Base-by-base conservation (phyloP, 345 rosid species). In the Kernera saxatilis region DNA sequence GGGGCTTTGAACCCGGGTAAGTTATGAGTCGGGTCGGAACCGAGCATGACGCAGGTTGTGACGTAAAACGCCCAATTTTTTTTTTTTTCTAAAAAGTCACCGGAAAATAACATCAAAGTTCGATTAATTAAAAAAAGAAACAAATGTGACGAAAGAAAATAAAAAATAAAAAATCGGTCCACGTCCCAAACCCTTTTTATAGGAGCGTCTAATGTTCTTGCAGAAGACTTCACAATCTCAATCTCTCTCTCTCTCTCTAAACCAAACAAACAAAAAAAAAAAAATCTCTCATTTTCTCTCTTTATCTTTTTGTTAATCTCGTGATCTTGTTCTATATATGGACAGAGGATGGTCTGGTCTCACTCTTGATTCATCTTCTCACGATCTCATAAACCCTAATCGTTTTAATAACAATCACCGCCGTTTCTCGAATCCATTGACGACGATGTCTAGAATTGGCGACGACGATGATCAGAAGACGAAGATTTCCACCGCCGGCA, bases 301-400 rank as follows among this genome's bases (percentile, higher is more conserved):
- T 58, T 45, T 73, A 37, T 33, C 40, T 55, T 39, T 71, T 11
- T 27, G 35, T 75, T 29, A 50, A 46, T 73, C 74, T 58, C 58
- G 43, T 66, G 61, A 37, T 50, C 33, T 18, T 72, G 60, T 55
- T 53, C 29, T 27, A 70, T 88, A 78, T 84, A 93, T 93, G 98
- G 98, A 88, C 83, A 87, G 78, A 73, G 88, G 93, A 74, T 90
- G 96, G 91, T 88, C 89, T 41, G 67, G 67, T 74, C 92, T 87
- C 12, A 78, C 98, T 69, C 93, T 87, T 72, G 89, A 88, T 79
- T 87, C 93, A 68, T 87, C 85, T 75, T 83, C 83, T 56, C 73
- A 54, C 0, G 79, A 76, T 54, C 76, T 70, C 39, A 46, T 54
- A 70, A 70, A 78, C 64, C 67, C 65, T 75, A 69, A 50, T 64